Conservation (phyloP, 2,329 filamentous ascomycete species). For the Zasmidium cellare region DNA sequence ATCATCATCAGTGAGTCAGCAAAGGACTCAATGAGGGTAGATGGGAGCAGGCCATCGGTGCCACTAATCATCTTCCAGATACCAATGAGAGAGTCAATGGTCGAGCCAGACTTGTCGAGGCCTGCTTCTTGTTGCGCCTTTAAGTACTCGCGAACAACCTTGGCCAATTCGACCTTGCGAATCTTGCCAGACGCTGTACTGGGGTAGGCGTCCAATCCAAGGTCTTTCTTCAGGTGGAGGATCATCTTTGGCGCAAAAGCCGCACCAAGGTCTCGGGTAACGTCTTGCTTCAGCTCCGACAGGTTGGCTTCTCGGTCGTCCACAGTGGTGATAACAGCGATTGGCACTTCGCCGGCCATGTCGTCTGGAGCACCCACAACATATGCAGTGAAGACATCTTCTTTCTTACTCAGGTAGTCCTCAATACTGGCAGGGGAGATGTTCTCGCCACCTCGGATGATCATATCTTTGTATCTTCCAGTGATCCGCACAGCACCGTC, state of each 20-base stretch:
- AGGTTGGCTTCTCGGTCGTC: slow-evolving; percentile 35
- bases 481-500: slow-evolving; percentile 42
- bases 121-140: slow-evolving; percentile 26
- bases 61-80: slow-evolving; percentile 36
- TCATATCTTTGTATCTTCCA: slow-evolving; percentile 38
- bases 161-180: slow-evolving; percentile 42
- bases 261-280: slow-evolving; percentile 39
- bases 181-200: slow-evolving; percentile 49
- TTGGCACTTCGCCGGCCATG: slow-evolving; percentile 50
- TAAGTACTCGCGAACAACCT: slow-evolving; percentile 30
- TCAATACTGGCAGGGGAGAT: slow-evolving; percentile 47
- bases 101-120: slow-evolving; percentile 29
- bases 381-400: slow-evolving; percentile 37
- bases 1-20: slow-evolving; percentile 38
- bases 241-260: slow-evolving; percentile 44
- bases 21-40: slow-evolving; percentile 28
- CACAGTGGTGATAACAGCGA: slow-evolving; percentile 45
- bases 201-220: slow-evolving; percentile 42
- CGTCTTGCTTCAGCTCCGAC: slow-evolving; percentile 36
- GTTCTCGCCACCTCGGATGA: slow-evolving; percentile 65
- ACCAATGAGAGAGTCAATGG: slow-evolving; percentile 30
- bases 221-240: slow-evolving; percentile 42
- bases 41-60: slow-evolving; percentile 25
- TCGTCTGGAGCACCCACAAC: slow-evolving; percentile 48
- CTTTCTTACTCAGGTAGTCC: slow-evolving; percentile 38